phyloP scores from a whole-genome alignment of 176 grass and related monocot species.

The Miscanthus lutarioriparius region DNA sequence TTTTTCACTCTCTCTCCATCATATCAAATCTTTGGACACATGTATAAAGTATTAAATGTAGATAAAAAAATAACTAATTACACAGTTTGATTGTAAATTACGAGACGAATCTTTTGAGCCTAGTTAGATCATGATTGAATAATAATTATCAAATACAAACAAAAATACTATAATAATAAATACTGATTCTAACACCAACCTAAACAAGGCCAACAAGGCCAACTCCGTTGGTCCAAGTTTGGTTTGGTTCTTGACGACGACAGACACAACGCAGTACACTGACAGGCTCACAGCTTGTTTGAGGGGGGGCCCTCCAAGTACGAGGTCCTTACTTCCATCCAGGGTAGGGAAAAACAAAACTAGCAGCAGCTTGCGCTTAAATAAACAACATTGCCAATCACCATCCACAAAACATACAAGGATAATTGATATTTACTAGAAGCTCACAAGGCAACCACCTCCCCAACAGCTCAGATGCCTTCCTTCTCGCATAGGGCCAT shows the following conservation, averaged over 20 bases:
- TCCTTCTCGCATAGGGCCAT: conserved; percentile 92
- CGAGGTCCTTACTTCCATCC: conserved; percentile 34
- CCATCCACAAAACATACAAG: conserved; percentile 58
- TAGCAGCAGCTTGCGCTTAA: conserved; percentile 73
- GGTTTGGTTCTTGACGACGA: conserved; percentile 20
- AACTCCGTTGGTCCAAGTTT: neutral
- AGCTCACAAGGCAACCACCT: conserved; percentile 35
- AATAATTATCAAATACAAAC: no score
- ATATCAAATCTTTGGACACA: no score
- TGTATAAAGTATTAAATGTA: no score
- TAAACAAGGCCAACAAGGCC: no score
- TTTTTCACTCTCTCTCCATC: no score
- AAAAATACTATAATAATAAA: no score
- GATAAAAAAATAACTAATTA: no score
- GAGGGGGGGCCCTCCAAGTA: conserved; percentile 51
- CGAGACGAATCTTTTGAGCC: no score
- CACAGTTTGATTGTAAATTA: no score
- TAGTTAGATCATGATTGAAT: no score
- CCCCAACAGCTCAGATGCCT: conserved; percentile 51
- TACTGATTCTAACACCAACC: no score
- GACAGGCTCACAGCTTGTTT: conserved; percentile 46
- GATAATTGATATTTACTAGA: conserved; percentile 58
- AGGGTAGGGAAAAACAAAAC: conserved; percentile 45
- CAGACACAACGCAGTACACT: conserved; percentile 18
- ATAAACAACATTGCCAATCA: conserved; percentile 38